These are phyloP conservation scores for Cadophora malorum DNA, from an alignment of 2,329 filamentous ascomycete genomes.

Conservation along the genomic window DNA sequence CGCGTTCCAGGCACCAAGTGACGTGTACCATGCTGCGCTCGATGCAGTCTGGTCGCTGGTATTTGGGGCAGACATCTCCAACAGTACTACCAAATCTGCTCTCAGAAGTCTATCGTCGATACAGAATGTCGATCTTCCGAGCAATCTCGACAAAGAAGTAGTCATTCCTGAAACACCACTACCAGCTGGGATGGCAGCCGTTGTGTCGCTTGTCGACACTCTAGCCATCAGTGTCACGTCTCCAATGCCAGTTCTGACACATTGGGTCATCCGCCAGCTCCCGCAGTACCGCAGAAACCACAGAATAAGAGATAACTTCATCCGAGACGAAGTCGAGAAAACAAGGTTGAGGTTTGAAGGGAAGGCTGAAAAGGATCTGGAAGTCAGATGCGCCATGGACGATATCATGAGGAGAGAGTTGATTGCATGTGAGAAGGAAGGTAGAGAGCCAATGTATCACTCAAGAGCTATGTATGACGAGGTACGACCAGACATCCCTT, in stretches of 20 bases:
- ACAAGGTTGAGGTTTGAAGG: slow-evolving; percentile 17
- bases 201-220: slow-evolving; percentile 13
- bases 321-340: slow-evolving; percentile 21
- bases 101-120: not conserved
- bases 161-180: slow-evolving; percentile 7
- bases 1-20: slow-evolving; percentile 26
- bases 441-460: slow-evolving; percentile 18
- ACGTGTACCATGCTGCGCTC: slow-evolving; percentile 25
- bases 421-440: slow-evolving; percentile 21
- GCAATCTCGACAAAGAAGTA: slow-evolving; percentile 12
- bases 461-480: slow-evolving; percentile 24
- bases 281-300: slow-evolving; percentile 7
- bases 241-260: slow-evolving; percentile 8
- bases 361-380: not conserved
- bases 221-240: slow-evolving; percentile 20
- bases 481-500: not conserved
- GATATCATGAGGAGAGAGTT: slow-evolving; percentile 25
- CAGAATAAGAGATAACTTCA: slow-evolving; percentile 19
- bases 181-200: slow-evolving; percentile 5
- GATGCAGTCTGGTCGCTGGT: slow-evolving; percentile 26
- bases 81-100: slow-evolving; percentile 14
- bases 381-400: slow-evolving; percentile 26
- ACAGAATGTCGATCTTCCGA: not conserved
- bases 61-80: slow-evolving; percentile 22
- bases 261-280: slow-evolving; percentile 18